A percentile compares a stretch with the other conserved stretches of the same genome.
phyloP scores from a whole-genome alignment of 2,329 filamentous ascomycete genomes.

The Mollisia scopiformis region DNA sequence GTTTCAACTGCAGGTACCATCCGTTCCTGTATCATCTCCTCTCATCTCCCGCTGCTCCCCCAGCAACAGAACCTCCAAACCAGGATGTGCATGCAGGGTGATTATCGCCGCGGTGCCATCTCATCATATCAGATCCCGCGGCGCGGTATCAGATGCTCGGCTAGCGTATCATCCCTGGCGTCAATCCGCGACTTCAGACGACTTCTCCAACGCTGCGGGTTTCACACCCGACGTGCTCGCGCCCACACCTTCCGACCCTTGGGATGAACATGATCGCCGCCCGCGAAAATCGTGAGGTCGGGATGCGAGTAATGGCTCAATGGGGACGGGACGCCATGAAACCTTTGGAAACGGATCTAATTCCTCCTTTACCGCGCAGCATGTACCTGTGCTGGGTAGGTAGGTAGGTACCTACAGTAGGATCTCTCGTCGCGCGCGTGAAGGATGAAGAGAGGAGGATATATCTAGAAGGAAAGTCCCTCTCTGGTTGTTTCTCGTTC shows the following conservation, averaged over 20 bases:
- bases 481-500: conserved; percentile 6
- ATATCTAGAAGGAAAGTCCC: conserved; percentile 12
- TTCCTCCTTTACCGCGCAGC: conserved; percentile 18
- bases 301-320: not conserved
- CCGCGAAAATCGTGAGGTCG: conserved; percentile 1
- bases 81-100: not conserved
- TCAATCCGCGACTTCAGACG: conserved; percentile 25
- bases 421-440: not conserved
- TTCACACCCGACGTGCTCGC: conserved; percentile 17
- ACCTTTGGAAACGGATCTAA: conserved; percentile 21
- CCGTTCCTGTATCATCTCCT: not conserved
- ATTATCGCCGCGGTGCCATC: not conserved
- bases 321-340: conserved; percentile 19
- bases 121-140: not conserved
- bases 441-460: conserved; percentile 12
- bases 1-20: not conserved
- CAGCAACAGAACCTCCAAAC: too few species aligned
- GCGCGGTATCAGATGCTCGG: conserved; percentile 16
- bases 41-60: not conserved
- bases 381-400: too few species aligned
- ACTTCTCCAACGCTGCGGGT: conserved; percentile 19
- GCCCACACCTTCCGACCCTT: not conserved
- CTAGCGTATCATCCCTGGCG: conserved; percentile 23
- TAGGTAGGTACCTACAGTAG: too few species aligned
- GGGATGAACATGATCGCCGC: conserved; percentile 19